Evolutionary conservation across 164 flowering plant genomes (phyloP), one percentile per base, ranked within the genome.

Genomic region (Chimonanthus salicifolius): DNA sequence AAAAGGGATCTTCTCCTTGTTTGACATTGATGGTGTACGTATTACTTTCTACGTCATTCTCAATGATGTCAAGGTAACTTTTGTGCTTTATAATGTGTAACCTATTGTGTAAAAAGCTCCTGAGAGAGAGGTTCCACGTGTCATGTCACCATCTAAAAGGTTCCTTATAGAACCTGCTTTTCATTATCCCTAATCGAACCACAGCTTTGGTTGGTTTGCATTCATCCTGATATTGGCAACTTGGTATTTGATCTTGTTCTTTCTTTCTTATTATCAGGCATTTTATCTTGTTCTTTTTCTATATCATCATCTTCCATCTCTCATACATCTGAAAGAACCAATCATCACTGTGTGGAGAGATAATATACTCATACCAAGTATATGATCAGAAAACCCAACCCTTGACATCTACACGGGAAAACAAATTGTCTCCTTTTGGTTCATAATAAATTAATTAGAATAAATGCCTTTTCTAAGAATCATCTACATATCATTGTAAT

Each of bases 21-120:
- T 85, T 76, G 96, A 92, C 74, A 74, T 71, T 75, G 91, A 89
- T 81, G 67, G 74, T 69, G 98, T 94, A 85, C 67, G 89, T 78
- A 63, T 66, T 74, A 71, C 68, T 68, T 54, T 50, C 20, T 68
- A 18, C 71, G 58, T 48, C 47, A 49, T 62, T 66, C 54, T 44
- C 73, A 50, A 54, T 50, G 62, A 70, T 54, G 62, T 66, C 4
- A 4, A 4, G 18, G 45, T 66, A 13, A 4, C 49, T 43, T 66
- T 63, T 21, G 21, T 63, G 66, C 33, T 63, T 18, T 63, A 21
- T 21, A 33, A 33, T 9, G 18, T 20, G 66, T 18, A 44, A 9
- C 46, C 9, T 63, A 33, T 63, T 63, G 66, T 44, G 21, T 63
- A 63, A 18, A 10, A 54, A 6, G 33, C 33, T 33, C 33, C 33